Base-by-base conservation (phyloP, 148 eudicot genomes). In the Cornus controversa region DNA sequence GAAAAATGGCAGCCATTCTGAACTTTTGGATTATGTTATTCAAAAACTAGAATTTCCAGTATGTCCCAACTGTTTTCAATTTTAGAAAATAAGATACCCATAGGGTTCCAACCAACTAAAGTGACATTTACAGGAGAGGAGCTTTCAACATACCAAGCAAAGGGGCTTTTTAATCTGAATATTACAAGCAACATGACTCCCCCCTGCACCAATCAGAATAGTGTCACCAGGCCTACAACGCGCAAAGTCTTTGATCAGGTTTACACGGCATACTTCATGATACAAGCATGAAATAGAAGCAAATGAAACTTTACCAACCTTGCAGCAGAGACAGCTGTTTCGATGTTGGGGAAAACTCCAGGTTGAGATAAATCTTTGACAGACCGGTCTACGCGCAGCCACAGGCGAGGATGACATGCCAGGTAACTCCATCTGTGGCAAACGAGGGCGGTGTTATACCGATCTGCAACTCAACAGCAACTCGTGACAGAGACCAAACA, bases 361-460 rank as follows among this genome's bases (percentile, higher is more conserved):
- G 94, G 89, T 75, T 88, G 83, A 36, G 92, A 87, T 15, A 76
- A 36, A 62, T 85, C 90, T 79, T 91, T 90, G 14, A 87, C 80
- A 40, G 90, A 77, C 10, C 92, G 88, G 81, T 93, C 99, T 50
- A 93, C 99, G 75, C 99, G 87, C 78, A 96, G 83, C 99, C 99
- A 96, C 70, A 90, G 84, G 40, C 91, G 97, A 74, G 99, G 99
- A 79, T 96, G 99, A 75, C 99, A 96, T 58, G 99, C 99, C 83
- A 96, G 84, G 82, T 91, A 96, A 69, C 81, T 83, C 99, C 99
- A 96, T 96, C 99, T 96, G 97, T 92, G 92, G 98, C 99, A 96
- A 93, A 96, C 99, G 90, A 93, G 98, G 87, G 99, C 99, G 81
- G 99, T 87, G 92, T 93, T 96, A 96, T 96, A 89, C 90, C 98